Evolutionary conservation across 768 basidiomycete genomes (phyloP).

Genomic region (Suillus tomentosus): DNA sequence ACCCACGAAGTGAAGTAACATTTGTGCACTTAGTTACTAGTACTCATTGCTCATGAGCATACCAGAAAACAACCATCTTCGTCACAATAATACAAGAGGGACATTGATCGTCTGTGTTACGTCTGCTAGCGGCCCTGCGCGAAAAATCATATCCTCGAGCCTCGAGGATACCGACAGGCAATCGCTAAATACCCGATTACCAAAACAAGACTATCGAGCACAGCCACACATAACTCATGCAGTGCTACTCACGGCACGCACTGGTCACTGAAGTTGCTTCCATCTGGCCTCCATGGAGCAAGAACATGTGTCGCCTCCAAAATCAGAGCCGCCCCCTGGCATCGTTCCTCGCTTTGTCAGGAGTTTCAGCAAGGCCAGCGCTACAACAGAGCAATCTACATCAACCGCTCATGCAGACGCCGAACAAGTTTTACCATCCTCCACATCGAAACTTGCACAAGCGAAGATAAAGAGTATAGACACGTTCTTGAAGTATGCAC

Average conservation of each 20-base stretch:
- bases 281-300: slow-evolving; percentile 15
- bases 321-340: slow-evolving; percentile 1
- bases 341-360: slow-evolving; percentile 21
- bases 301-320: slow-evolving; percentile 3
- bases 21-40: neutral
- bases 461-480: slow-evolving; percentile 20
- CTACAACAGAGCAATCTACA: slow-evolving; percentile 19
- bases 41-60: neutral
- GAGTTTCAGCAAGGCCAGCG: slow-evolving; percentile 23
- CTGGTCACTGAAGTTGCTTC: neutral
- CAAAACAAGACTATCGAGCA: neutral
- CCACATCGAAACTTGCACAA: slow-evolving; percentile 16
- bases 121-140: neutral
- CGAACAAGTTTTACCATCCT: slow-evolving; percentile 2
- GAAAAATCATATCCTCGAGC: neutral
- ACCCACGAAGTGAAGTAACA: no score
- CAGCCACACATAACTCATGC: slow-evolving; percentile 4
- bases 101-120: neutral
- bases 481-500: slow-evolving; percentile 21
- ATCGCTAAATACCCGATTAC: slow-evolving; percentile 2
- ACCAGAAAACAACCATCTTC: neutral
- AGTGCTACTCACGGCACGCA: neutral
- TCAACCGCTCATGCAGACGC: slow-evolving; percentile 12
- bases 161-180: slow-evolving; percentile 2
- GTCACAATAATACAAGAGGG: neutral